Conservation (phyloP, 2,329 filamentous ascomycete genomes). For the Xylogone sp. region DNA sequence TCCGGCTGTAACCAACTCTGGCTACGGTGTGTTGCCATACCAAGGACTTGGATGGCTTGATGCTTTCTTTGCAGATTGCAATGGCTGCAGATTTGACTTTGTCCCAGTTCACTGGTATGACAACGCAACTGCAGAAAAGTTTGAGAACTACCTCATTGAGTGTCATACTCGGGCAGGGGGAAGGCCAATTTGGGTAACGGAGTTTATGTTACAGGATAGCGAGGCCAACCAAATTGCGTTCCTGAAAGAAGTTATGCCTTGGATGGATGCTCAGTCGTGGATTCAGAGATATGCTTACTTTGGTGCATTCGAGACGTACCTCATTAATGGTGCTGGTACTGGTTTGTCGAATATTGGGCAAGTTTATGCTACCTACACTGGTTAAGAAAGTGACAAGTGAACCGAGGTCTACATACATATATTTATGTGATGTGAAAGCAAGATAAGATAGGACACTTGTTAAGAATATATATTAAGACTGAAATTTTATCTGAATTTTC, state of each 20-base stretch:
- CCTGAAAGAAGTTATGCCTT: slow-evolving; percentile 38
- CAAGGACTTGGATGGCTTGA: slow-evolving; percentile 41
- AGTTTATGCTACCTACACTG: slow-evolving; percentile 11
- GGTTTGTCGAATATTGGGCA: slow-evolving; percentile 5
- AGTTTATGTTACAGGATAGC: slow-evolving; percentile 35
- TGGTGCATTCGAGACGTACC: slow-evolving; percentile 28
- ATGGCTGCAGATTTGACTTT: slow-evolving; percentile 39
- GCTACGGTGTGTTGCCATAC: slow-evolving; percentile 10
- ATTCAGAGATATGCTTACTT: slow-evolving; percentile 39
- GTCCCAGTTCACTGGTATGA: slow-evolving; percentile 46
- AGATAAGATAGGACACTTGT: too few relatives aligned
- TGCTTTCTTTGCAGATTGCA: slow-evolving; percentile 38
- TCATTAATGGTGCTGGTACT: slow-evolving; percentile 15
- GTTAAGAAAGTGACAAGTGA: too few relatives aligned
- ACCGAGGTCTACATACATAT: too few relatives aligned
- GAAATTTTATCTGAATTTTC: too few relatives aligned
- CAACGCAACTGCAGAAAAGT: slow-evolving; percentile 30
- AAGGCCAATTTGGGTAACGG: slow-evolving; percentile 41
- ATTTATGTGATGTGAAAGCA: too few relatives aligned
- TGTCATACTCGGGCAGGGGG: slow-evolving; percentile 31
- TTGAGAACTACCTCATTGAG: slow-evolving; percentile 38
- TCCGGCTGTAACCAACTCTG: slow-evolving; percentile 45
- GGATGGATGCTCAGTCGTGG: slow-evolving; percentile 35
- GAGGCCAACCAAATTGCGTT: slow-evolving; percentile 31
- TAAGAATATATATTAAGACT: too few relatives aligned